Evolutionary conservation across 371 early-diverging fungal genomes (phyloP), one percentile per base, ranked within the genome.

Genomic region (Mucor mucedo): DNA sequence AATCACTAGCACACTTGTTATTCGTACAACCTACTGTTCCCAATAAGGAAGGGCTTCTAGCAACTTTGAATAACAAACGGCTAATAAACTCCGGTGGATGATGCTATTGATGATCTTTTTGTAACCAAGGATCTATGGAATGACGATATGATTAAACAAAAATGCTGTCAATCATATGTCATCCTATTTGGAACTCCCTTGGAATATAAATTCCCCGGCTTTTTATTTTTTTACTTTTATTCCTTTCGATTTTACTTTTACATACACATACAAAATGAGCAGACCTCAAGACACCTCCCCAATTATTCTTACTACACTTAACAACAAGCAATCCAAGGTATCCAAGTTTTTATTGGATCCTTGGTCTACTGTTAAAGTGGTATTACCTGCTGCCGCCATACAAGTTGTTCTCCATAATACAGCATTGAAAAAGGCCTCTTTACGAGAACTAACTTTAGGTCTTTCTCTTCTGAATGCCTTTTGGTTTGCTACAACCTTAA

Each of bases 311-410:
- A 48, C 62, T 4, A 30, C 29, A 27, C 52, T 52, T 11, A 59
- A 53, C 10, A 30, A 28, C 38, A 58, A 50, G 21, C 50, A 50
- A 50, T 30, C 50, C 50, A 58, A 55, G 52, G 69, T 71, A 3
- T 65, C 68, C 28, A 62, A 59, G 35, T 74, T 71, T 39, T 32
- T 74, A 29, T 58, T 71, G 21, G 66, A 74, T 63, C 71, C 75
- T 50, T 74, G 60, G 60, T 71, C 71, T 11, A 63, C 75, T 33
- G 65, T 42, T 54, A 74, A 70, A 44, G 68, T 74, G 0, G 68
- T 65, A 5, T 35, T 66, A 11, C 75, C 75, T 9, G 57, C 66
- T 14, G 68, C 68, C 1, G 71, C 71, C 40, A 44, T 71, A 21
- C 66, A 63, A 54, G 45, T 71, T 2, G 29, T 71, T 1, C 35